Evolutionary conservation across 2,329 filamentous ascomycete genomes (phyloP).

Genomic region (Diaporthe amygdali): DNA sequence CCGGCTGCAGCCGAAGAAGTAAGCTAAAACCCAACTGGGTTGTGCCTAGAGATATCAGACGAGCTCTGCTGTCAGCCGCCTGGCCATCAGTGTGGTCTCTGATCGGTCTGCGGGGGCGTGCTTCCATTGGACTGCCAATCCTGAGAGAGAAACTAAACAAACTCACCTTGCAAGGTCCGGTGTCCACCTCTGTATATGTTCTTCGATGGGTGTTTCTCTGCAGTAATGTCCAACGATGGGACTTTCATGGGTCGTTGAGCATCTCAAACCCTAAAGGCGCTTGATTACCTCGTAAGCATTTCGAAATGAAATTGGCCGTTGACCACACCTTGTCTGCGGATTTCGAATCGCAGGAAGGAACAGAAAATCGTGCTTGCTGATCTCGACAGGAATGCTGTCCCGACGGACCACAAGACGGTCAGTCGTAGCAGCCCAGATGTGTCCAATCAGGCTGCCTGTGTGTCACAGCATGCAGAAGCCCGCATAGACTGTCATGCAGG

Average conservation of each 20-base stretch:
- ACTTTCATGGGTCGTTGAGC: background rate
- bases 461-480: constrained; percentile 11
- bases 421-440: background rate
- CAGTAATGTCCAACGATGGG: background rate
- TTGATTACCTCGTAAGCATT: background rate
- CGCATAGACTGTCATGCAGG: background rate
- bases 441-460: background rate
- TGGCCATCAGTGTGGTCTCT: too few relatives aligned
- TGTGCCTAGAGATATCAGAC: constrained; percentile 8
- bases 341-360: background rate
- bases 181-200: background rate
- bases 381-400: background rate
- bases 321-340: background rate
- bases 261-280: background rate
- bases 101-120: background rate
- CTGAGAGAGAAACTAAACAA: background rate
- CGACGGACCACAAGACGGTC: background rate
- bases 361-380: background rate
- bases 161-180: background rate
- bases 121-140: background rate
- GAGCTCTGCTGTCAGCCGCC: background rate
- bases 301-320: background rate
- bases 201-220: background rate
- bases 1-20: constrained; percentile 11
- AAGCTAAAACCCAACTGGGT: constrained; percentile 13